Evolutionary conservation across 495 filamentous ascomycete genomes (phyloP).

Genomic region (Aspergillus homomorphus): DNA sequence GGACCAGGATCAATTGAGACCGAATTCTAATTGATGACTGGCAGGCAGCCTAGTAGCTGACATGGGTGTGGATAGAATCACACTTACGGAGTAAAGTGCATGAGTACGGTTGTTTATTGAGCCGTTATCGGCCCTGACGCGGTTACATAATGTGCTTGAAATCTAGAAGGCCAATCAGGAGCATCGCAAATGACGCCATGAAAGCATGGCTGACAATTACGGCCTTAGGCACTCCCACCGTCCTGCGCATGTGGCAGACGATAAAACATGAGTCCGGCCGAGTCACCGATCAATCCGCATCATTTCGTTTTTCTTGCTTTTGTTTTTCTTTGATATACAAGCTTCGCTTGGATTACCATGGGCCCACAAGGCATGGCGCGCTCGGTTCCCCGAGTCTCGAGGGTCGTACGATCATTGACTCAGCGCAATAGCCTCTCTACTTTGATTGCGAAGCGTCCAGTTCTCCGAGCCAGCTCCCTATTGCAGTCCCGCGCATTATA

Average conservation of each 20-base stretch:
- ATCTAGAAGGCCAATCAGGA: conserved; percentile 15
- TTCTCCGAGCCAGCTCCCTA: background rate
- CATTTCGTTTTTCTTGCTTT: background rate
- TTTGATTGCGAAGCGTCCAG: conserved; percentile 21
- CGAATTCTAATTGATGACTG: background rate
- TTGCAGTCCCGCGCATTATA: conserved; percentile 23
- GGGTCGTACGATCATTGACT: conserved; percentile 17
- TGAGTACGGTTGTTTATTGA: no score
- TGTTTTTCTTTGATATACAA: background rate
- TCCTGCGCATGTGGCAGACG: conserved; percentile 11
- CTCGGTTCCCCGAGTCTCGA: conserved; percentile 23
- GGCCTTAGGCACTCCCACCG: conserved; percentile 23
- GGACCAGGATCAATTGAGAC: background rate
- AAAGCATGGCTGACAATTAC: background rate
- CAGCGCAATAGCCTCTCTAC: conserved; percentile 11
- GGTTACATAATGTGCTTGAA: background rate
- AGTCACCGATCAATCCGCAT: background rate
- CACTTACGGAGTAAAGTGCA: no score
- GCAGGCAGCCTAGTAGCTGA: background rate
- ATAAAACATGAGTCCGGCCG: background rate
- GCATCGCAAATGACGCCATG: conserved; percentile 24
- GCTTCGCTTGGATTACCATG: background rate
- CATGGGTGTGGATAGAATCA: background rate
- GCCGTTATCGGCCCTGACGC: background rate
- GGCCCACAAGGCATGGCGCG: conserved; percentile 22